Evolutionary conservation across 2,329 filamentous ascomycete species (phyloP), one percentile per base, ranked within the genome.

Genomic region (Cladorrhinum sp.): DNA sequence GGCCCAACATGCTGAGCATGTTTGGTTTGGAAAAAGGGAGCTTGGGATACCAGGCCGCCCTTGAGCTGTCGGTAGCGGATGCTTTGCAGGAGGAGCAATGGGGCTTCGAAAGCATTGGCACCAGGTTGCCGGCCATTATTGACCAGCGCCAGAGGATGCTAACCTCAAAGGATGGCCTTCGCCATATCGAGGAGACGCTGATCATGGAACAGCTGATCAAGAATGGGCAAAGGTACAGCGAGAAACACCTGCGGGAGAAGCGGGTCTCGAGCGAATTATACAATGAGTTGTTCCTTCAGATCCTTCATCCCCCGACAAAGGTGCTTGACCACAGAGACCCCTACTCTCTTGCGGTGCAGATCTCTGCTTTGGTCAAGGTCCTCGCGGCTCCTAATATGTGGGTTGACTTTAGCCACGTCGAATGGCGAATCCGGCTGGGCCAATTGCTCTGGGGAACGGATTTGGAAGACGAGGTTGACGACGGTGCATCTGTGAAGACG

Each of bases 381-480:
- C 79, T 92, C 50, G 83, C 82, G 0, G 76, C 84, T 7, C 80
- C 86, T 58, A 87, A 88, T 59, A 82, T 90, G 51, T 92, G 89
- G 89, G 82, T 89, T 56, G 88, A 92, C 72, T 89, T 92, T 65
- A 88, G 87, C 20, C 80, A 86, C 30, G 86, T 91, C 6, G 88
- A 91, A 70, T 91, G 88, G 88, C 82, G 89, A 39, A 88, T 92
- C 61, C 80, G 87, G 12, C 77, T 92, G 1, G 89, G 89, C 6
- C 88, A 91, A 73, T 80, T 91, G 48, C 74, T 92, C 1, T 92
- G 88, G 88, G 86, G 82, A 16, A 75, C 78, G 16, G 74, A 77
- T 5, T 70, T 79, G 24, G 81, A 82, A 48, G 82, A 84, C 64
- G 77, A 80, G 52, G 66, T 81, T n/a, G 79, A 80, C 49, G 83